Conservation (phyloP, 352 stramenopile species). For the Phytophthora pisi region DNA sequence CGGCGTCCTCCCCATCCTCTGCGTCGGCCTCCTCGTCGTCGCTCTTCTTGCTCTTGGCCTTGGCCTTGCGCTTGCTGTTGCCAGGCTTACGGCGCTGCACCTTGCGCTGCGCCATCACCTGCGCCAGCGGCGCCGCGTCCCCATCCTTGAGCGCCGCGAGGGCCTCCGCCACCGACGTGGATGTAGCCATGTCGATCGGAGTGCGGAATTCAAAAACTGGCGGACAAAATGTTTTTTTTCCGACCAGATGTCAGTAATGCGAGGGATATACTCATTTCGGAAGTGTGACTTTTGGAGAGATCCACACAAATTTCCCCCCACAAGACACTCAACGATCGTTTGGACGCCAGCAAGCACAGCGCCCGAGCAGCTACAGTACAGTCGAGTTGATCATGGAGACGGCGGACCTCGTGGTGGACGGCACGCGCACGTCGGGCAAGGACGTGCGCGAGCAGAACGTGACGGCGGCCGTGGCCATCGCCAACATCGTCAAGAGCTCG, state of each 20-base stretch:
- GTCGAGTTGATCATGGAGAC: constrained; percentile 52
- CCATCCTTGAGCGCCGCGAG: constrained; percentile 46
- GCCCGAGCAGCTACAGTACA: constrained; percentile 13
- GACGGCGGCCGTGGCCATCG: constrained; percentile 97
- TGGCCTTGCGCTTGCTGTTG: constrained; percentile 24
- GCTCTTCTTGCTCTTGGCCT: constrained; percentile 34
- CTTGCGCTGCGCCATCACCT: constrained; percentile 45
- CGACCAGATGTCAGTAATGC: constrained; percentile 6
- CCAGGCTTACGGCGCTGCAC: constrained; percentile 29
- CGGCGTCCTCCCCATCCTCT: constrained; percentile 10
- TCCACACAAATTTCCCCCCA: constrained; percentile 59
- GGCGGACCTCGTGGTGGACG: constrained; percentile 89
- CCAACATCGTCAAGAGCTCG: constrained; percentile 99
- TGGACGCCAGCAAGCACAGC: constrained; percentile 25
- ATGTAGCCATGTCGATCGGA: not conserved
- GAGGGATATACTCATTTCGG: not conserved
- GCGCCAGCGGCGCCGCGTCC: constrained; percentile 40
- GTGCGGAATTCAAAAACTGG: constrained; percentile 29
- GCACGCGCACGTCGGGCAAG: constrained; percentile 91
- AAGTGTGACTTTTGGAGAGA: constrained; percentile 30
- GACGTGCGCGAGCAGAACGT: constrained; percentile 96
- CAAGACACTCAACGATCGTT: constrained; percentile 32
- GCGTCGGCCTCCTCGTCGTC: constrained; percentile 9
- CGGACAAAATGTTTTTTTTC: not conserved
- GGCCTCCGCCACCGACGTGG: constrained; percentile 36